Conservation (phyloP, 805 yeast genomes). For the Peterozyma xylosa region DNA sequence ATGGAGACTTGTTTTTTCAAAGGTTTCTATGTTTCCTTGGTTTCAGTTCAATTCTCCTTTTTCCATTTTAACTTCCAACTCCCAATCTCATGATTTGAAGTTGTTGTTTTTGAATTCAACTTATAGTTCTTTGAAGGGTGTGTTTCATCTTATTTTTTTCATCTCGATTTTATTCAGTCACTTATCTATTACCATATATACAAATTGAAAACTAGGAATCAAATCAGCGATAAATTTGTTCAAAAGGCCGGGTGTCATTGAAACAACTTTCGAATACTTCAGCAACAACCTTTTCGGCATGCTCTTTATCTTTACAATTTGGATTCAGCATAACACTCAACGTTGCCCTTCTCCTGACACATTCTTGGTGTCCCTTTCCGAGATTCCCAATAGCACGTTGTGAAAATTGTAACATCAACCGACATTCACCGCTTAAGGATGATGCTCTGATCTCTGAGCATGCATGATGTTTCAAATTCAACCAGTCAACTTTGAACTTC, state of each 20-base stretch:
- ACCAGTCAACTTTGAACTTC: constrained; percentile 83
- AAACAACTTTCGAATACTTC: constrained; percentile 92
- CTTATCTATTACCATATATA: no score
- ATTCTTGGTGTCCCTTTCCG: constrained; percentile 80
- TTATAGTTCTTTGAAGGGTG: background rate
- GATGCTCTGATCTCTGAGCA: constrained; percentile 95
- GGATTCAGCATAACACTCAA: constrained; percentile 86
- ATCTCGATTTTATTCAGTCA: background rate
- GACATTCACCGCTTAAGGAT: constrained; percentile 89
- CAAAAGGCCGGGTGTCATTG: constrained; percentile 93
- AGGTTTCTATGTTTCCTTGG: no score
- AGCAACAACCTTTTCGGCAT: constrained; percentile 74
- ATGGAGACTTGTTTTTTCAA: no score
- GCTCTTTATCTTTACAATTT: constrained; percentile 58
- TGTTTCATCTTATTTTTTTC: background rate
- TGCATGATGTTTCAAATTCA: constrained; percentile 85
- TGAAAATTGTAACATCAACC: constrained; percentile 77
- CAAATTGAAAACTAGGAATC: background rate
- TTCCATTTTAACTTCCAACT: no score
- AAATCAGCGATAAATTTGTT: constrained; percentile 69
- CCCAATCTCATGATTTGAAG: no score
- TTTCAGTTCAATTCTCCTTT: no score
- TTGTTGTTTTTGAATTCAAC: background rate
- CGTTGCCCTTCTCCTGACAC: constrained; percentile 84
- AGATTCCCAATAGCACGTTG: constrained; percentile 38